These are phyloP conservation scores for Polysphondylium violaceum DNA, from an alignment of 78 protist genomes.

Conservation along the genomic window DNA sequence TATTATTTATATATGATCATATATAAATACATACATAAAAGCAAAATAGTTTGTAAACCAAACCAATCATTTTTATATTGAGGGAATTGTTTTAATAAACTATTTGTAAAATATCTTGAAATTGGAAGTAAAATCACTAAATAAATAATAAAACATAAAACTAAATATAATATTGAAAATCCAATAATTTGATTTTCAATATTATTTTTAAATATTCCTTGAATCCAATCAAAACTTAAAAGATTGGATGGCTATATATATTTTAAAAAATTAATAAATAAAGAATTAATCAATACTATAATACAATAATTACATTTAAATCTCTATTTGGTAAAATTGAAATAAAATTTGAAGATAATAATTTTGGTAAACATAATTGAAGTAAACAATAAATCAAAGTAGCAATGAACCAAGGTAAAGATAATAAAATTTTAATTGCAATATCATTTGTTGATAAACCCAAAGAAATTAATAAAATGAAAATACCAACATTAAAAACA, in stretches of 20 bases:
- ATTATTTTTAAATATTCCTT: too few species aligned
- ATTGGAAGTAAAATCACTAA: slow-evolving; percentile 9
- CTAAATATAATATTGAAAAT: slow-evolving; percentile 3
- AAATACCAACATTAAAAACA: slow-evolving; percentile 6
- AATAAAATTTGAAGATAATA: slow-evolving; percentile 5
- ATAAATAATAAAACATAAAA: slow-evolving; percentile 25
- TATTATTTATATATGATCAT: background rate
- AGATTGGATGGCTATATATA: background rate
- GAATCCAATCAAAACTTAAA: background rate
- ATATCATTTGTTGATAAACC: background rate
- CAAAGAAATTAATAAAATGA: background rate
- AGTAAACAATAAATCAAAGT: background rate
- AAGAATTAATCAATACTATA: background rate
- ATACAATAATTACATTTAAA: background rate
- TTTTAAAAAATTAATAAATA: background rate
- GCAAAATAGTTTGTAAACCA: slow-evolving; percentile 31
- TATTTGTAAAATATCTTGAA: background rate
- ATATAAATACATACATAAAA: slow-evolving; percentile 33
- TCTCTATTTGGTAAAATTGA: slow-evolving; percentile 35
- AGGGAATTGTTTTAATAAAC: slow-evolving; percentile 3
- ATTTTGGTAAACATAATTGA: slow-evolving; percentile 15
- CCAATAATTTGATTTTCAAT: slow-evolving; percentile 54
- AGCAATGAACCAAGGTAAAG: slow-evolving; percentile 48
- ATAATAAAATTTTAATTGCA: background rate
- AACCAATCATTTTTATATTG: slow-evolving; percentile 13